Evolutionary conservation across 495 filamentous ascomycete genomes (phyloP), one percentile per base, ranked within the genome.

Genomic region (Patellaria atrata): DNA sequence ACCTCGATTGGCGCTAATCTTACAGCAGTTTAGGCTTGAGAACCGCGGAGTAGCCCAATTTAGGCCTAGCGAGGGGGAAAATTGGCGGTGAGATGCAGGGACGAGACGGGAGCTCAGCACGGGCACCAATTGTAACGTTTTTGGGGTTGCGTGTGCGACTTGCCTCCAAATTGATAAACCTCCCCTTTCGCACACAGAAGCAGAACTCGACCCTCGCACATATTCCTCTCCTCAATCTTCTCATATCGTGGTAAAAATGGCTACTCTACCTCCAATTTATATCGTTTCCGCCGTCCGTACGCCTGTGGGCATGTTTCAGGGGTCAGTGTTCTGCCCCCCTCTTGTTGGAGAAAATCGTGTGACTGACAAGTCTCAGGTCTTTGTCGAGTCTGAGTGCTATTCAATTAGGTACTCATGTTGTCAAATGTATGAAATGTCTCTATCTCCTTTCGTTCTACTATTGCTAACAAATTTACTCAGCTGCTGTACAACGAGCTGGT

Each of bases 281-380:
- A 94, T 97, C 56, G 84, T 94, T 47, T 86, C 87, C 27, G 74
- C 77, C 44, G 79, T 76, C 45, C 74, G 89, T 55, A 96, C 89
- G 27, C 89, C 89, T 26, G 68, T 93, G 45, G 89, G 89, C 49
- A 79, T 78, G 33, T 97, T 97, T 59, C 70, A 87, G 41, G 89
- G 89, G 85, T 92, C 57, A 58, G 68, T 60, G 33, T 19, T 40
- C 40, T 33, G 13, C 17, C 14, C 7, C 25, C 10, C 14, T 12
- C 18, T 22, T 35, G 27, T 13, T 34, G 29, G 35, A 11, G 13
- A 40, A 35, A 38, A 19, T 22, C 47, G 31, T 36, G 8, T 4
- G 14, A 38, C 22, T 46, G 28, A 51, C 13, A 21, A 39, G 35
- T 24, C 38, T 48, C 50, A 84, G 83, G 44, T 82, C 84, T 26